Percentiles rank a stretch among this genome's conserved stretches.
Conservation (phyloP, 768 basidiomycete genomes). For the Boletus rubroflammeus region DNA sequence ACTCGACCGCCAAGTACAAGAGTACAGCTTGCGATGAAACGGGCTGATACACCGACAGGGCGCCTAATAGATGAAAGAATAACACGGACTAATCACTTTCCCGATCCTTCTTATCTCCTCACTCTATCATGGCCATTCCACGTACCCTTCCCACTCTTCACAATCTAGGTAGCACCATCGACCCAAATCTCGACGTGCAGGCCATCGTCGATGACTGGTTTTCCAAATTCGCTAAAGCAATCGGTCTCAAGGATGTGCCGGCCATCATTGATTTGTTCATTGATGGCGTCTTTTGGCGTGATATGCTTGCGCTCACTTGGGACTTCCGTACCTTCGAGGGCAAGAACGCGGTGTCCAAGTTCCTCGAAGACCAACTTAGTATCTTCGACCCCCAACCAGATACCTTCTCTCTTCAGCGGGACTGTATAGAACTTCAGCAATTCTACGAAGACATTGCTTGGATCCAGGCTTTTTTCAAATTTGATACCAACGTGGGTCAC, state of each 20-base stretch:
- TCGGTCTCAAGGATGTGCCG: constrained; percentile 33
- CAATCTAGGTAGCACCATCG: constrained; percentile 21
- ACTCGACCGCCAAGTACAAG: background rate
- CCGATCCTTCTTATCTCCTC: background rate
- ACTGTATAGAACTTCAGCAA: constrained; percentile 18
- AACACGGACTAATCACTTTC: background rate
- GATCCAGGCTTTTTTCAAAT: constrained; percentile 44
- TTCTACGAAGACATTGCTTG: constrained; percentile 38
- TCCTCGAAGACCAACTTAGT: constrained; percentile 46
- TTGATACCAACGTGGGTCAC: constrained; percentile 40
- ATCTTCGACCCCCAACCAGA: constrained; percentile 15
- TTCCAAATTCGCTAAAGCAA: constrained; percentile 32
- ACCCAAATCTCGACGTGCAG: constrained; percentile 34
- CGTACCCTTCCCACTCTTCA: constrained; percentile 23
- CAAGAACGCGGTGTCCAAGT: constrained; percentile 34
- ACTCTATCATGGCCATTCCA: constrained; percentile 7
- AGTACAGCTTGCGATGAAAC: background rate
- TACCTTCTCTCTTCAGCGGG: constrained; percentile 24
- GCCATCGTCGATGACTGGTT: constrained; percentile 42
- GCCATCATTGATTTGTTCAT: constrained; percentile 34
- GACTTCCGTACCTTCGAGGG: constrained; percentile 57
- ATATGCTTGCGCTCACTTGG: constrained; percentile 62
- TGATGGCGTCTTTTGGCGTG: constrained; percentile 50
- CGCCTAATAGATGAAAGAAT: background rate
- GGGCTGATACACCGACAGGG: background rate